phyloP scores from a whole-genome alignment of 176 grass and related monocot genomes.

The Rhynchospora pubera region DNA sequence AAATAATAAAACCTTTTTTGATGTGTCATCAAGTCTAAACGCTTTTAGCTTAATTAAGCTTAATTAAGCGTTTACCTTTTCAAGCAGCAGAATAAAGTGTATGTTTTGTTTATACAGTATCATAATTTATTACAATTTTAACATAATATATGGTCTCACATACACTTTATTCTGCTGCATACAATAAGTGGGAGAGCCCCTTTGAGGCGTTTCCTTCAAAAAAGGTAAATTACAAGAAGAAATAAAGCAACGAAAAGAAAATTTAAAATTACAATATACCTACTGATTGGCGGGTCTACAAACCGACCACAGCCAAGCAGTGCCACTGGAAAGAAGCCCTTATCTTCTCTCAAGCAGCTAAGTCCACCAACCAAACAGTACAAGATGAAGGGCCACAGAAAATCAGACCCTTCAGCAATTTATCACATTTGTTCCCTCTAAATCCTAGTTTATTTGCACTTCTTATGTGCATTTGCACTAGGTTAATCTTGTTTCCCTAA shows the following conservation, averaged over 20 bases:
- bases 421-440: neutral
- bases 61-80: too few relatives aligned
- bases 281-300: conserved; percentile 15
- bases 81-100: too few relatives aligned
- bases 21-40: too few relatives aligned
- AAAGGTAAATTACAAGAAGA: neutral
- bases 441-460: neutral
- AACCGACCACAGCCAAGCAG: conserved; percentile 25
- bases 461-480: neutral
- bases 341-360: conserved; percentile 14
- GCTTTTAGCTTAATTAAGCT: too few relatives aligned
- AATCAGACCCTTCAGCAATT: neutral
- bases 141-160: neutral
- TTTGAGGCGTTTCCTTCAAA: conserved; percentile 9
- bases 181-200: neutral
- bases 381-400: conserved; percentile 7
- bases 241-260: neutral
- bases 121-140: neutral
- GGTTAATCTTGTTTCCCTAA: neutral
- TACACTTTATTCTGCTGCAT: neutral
- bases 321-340: neutral
- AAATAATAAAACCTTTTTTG: neutral
- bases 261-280: neutral
- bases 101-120: too few relatives aligned
- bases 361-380: neutral